phyloP scores from a whole-genome alignment of 345 rosid genomes.

The Corymbia maculata region DNA sequence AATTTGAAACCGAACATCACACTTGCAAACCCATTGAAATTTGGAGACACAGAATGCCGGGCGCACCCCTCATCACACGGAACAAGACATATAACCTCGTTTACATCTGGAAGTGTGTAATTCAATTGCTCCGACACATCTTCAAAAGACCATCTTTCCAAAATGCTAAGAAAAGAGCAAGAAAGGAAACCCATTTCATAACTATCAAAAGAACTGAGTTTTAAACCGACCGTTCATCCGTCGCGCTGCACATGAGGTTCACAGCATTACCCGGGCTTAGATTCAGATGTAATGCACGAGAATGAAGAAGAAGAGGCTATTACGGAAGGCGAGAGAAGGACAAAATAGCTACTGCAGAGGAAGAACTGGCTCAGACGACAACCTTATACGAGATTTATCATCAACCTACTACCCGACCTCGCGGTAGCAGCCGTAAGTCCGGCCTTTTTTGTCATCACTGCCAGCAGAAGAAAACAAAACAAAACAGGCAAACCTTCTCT shows the following conservation, averaged over 20 bases:
- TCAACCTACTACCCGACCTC: conserved; percentile 55
- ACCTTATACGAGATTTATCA: conserved; percentile 25
- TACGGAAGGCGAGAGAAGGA: neutral
- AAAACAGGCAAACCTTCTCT: neutral
- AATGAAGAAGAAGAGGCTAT: too few species aligned
- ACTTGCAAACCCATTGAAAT: neutral
- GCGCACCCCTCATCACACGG: neutral
- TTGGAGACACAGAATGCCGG: neutral
- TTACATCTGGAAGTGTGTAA: neutral
- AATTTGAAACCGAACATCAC: neutral
- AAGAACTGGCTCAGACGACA: conserved; percentile 42
- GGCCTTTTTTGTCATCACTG: conserved; percentile 66
- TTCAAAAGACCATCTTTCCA: neutral
- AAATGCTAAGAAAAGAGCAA: neutral
- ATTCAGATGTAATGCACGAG: neutral
- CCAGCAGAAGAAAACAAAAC: conserved; percentile 8
- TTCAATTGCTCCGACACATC: too few species aligned
- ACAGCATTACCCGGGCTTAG: neutral
- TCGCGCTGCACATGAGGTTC: neutral
- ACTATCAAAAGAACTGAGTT: neutral
- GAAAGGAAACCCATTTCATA: neutral
- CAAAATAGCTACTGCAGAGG: neutral
- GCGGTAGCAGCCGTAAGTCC: conserved; percentile 56
- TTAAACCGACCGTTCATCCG: too few species aligned
- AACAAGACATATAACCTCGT: neutral